Conservation (phyloP, 768 basidiomycete genomes). For the Hygrocybe coccinea region DNA sequence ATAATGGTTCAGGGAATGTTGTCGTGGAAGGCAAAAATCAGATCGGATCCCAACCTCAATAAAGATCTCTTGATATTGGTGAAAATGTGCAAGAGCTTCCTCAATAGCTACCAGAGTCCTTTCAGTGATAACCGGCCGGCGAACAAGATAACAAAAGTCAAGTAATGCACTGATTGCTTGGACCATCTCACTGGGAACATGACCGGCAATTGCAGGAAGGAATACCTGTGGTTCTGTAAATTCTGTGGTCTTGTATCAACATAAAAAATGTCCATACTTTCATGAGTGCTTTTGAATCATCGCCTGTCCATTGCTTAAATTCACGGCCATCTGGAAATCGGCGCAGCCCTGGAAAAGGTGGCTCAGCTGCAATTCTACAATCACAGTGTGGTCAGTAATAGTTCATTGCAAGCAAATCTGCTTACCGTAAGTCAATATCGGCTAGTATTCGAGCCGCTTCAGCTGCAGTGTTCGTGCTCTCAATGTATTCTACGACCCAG, state of each 20-base stretch:
- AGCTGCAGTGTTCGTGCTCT: conserved; percentile 10
- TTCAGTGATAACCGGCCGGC: conserved; percentile 10
- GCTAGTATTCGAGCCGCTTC: conserved; percentile 21
- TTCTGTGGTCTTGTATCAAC: background rate
- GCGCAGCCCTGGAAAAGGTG: conserved; percentile 6
- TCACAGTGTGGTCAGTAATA: background rate
- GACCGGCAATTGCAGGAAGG: conserved; percentile 17
- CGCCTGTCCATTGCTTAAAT: conserved; percentile 13
- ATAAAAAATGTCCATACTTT: conserved; percentile 2
- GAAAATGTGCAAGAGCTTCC: conserved; percentile 8
- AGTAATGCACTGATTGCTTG: conserved; percentile 16
- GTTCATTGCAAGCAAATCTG: too few species aligned
- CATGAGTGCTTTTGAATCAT: conserved; percentile 13
- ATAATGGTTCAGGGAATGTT: conserved; percentile 20
- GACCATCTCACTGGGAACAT: conserved; percentile 16
- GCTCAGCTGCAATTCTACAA: conserved; percentile 7
- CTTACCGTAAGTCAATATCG: conserved; percentile 26
- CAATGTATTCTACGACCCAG: conserved; percentile 29
- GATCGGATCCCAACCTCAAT: conserved; percentile 3
- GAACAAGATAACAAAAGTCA: conserved; percentile 23
- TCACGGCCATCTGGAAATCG: conserved; percentile 7
- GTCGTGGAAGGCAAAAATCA: conserved; percentile 14
- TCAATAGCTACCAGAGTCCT: conserved; percentile 7
- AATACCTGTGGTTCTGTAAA: conserved; percentile 15
- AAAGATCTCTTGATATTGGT: conserved; percentile 15